Evolutionary conservation across 306 rosid genomes (phyloP).

Genomic region (Begonia fuchsioides): DNA sequence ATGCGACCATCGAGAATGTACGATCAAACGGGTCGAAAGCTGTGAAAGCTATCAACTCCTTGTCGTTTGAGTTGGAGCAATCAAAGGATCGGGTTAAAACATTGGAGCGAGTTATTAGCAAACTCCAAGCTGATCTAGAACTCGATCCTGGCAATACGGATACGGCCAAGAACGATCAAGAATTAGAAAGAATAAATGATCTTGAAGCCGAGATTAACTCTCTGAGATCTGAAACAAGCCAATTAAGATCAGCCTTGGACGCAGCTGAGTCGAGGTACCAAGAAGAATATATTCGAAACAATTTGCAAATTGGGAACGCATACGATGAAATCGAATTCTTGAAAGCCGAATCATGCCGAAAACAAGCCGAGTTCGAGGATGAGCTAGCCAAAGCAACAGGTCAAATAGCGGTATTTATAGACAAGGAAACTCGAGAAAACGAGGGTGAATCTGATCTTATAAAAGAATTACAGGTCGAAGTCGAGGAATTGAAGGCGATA

Average conservation of each 20-base stretch:
- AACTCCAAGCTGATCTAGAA: constrained; percentile 23
- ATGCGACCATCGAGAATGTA: constrained; percentile 33
- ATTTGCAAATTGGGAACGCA: too few relatives aligned
- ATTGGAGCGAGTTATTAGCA: constrained; percentile 49
- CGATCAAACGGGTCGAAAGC: constrained; percentile 30
- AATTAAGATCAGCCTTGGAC: too few relatives aligned
- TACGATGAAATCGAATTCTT: too few relatives aligned
- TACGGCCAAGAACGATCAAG: constrained; percentile 32
- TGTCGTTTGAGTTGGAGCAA: constrained; percentile 57
- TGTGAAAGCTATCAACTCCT: constrained; percentile 12
- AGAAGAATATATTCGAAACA: too few relatives aligned
- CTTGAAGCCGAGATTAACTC: too few relatives aligned
- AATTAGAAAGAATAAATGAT: constrained; percentile 25
- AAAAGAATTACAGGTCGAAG: constrained; percentile 38
- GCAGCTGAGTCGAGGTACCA: too few relatives aligned
- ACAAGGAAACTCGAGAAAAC: background rate
- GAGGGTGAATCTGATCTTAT: constrained; percentile 1
- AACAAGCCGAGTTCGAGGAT: constrained; percentile 33
- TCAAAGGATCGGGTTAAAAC: constrained; percentile 42
- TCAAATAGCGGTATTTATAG: constrained; percentile 28
- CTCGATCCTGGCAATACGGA: constrained; percentile 63
- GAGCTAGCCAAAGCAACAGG: constrained; percentile 32
- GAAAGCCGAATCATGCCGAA: constrained; percentile 35
- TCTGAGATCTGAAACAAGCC: too few relatives aligned
- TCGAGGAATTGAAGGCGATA: background rate